A percentile compares a stretch with the other conserved stretches of the same genome.
These are phyloP conservation scores for Symbiodinium natans DNA, from an alignment of 73 alveolate genomes.

Conservation along the genomic window DNA sequence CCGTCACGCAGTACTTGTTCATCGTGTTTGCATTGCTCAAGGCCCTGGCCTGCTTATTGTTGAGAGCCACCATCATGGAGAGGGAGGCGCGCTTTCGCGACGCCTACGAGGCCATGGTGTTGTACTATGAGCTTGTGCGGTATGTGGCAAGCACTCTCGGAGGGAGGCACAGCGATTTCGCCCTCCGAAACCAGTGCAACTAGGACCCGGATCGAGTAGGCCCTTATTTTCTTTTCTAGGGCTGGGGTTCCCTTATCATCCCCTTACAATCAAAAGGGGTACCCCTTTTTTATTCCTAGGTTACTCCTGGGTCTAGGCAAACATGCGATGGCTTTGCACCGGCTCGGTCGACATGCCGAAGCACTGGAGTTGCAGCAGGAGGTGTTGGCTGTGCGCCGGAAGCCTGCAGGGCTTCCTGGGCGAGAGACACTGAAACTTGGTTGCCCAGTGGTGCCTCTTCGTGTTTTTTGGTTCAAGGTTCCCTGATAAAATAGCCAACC, in stretches of 20 bases:
- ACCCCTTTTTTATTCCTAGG: background rate
- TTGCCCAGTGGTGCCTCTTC: background rate
- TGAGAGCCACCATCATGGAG: constrained; percentile 35
- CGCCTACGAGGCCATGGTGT: background rate
- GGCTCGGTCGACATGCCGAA: background rate
- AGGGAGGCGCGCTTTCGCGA: constrained; percentile 45
- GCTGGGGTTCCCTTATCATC: background rate
- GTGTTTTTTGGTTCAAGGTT: background rate
- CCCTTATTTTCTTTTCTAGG: background rate
- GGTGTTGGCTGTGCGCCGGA: background rate
- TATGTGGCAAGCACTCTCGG: background rate
- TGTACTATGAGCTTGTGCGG: background rate
- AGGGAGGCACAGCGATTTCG: background rate
- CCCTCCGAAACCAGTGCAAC: background rate
- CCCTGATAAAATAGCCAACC: background rate
- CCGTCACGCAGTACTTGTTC: constrained; percentile 28
- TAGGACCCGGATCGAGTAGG: background rate
- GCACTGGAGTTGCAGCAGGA: background rate
- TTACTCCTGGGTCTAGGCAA: background rate
- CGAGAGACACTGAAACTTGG: background rate
- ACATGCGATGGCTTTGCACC: background rate
- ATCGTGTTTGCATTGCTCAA: constrained; percentile 20
- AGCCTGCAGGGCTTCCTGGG: background rate
- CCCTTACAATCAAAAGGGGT: background rate
- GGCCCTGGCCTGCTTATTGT: background rate